Evolutionary conservation across 768 basidiomycete genomes (phyloP), one percentile per base, ranked within the genome.

Genomic region (Lactifluus subvellereus): DNA sequence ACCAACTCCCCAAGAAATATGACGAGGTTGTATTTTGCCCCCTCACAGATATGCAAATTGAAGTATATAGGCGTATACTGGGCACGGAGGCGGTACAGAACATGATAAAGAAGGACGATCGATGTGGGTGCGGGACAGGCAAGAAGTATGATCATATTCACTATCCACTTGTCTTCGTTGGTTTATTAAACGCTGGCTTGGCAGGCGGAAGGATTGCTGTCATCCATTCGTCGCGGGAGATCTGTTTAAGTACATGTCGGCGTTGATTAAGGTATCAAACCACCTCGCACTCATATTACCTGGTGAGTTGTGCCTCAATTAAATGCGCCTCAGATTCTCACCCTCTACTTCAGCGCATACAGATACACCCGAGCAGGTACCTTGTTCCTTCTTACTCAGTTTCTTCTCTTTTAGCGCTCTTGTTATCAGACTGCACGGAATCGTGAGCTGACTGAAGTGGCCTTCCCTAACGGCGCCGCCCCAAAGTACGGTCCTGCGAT

Each of bases 21-120:
- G 96, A 99, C 67, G 79, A 93, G 70, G 89, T 98, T 14, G 92
- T 97, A 6, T 96, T 98, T 69, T 99, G 96, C 70, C 95, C 94
- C 16, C 75, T 98, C 54, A 89, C 89, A 0, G 61, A 76, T 0
- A 78, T 75, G 40, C 95, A 97, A 74, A 81, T 85, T 33, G 70
- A 73, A 16, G 89, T 86, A 0, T 96, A 97, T 73, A 88, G 84
- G 67, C 79, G 80, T 6, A 78, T 95, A 38, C 75, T 95, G 27
- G 73, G 73, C n/a, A 83, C 81, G 68, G 77, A 79, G 6, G 78
- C 83, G 6, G 82, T 97, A 9, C 84, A 89, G 69, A 85, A 87
- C 64, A 75, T 97, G 55, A 74, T 94, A 22, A 77, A 77, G 18
- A 85, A 88, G 69, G 86, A 92, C 60, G 84, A 89, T 14, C 74